Percentiles rank a stretch among this genome's conserved stretches.
These are phyloP conservation scores for Euphorbia peplus DNA, from an alignment of 345 rosid genomes.

Conservation along the genomic window DNA sequence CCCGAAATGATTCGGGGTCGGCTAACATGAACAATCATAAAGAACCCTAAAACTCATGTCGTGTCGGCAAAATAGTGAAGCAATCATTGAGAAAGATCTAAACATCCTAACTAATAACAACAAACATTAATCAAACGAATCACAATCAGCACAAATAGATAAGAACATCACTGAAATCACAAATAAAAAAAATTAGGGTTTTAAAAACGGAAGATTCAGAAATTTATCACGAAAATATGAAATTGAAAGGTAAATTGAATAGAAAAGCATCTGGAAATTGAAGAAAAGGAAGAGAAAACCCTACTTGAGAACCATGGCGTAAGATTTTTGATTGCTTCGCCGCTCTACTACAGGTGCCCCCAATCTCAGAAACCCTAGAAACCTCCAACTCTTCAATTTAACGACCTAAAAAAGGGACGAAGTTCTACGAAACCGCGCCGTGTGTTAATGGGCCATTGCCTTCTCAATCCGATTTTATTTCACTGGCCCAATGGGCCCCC, in stretches of 20 bases:
- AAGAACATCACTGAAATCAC: background rate
- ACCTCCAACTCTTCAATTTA: constrained; percentile 4
- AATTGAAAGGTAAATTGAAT: background rate
- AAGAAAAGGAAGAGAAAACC: background rate
- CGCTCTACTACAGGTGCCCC: constrained; percentile 10
- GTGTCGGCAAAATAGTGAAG: no score
- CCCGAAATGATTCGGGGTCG: no score
- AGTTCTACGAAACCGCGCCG: background rate
- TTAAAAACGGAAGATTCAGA: background rate
- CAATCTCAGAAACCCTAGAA: constrained; percentile 14
- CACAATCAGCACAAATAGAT: background rate
- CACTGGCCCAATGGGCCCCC: background rate
- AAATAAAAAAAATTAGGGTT: background rate
- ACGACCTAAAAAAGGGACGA: background rate
- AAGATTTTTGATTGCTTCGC: background rate
- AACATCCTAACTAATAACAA: background rate
- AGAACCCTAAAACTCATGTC: no score
- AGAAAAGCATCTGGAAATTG: background rate
- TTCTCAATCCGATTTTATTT: background rate
- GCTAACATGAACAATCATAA: no score
- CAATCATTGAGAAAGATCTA: background rate
- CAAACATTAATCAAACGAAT: background rate
- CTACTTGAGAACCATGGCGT: constrained; percentile 27
- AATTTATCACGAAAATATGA: background rate
- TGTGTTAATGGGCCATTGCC: background rate